Conservation (phyloP, 2,329 filamentous ascomycete genomes). For the Metarhizium album region DNA sequence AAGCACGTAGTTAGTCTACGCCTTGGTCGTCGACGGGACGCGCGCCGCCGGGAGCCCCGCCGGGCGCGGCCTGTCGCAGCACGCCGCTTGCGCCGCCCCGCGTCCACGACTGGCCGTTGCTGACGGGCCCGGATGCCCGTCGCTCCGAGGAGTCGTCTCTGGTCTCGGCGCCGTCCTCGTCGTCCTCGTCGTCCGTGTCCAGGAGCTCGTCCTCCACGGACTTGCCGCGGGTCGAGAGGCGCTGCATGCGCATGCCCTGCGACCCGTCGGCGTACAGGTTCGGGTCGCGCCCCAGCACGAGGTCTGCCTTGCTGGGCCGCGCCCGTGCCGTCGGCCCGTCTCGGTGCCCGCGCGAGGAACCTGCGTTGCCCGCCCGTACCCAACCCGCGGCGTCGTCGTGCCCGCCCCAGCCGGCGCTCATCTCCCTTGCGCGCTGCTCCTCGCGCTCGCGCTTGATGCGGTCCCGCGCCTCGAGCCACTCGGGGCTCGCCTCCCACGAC, state of each 20-base stretch:
- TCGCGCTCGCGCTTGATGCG: slow-evolving; percentile 46
- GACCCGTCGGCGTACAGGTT: slow-evolving; percentile 41
- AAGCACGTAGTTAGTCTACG: background rate
- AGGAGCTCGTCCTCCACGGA: slow-evolving; percentile 32
- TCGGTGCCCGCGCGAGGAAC: too few species aligned
- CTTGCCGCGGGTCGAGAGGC: slow-evolving; percentile 35
- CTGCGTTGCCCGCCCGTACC: too few species aligned
- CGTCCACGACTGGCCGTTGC: slow-evolving; percentile 23
- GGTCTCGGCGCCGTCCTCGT: slow-evolving; percentile 16
- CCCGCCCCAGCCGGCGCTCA: slow-evolving; percentile 56
- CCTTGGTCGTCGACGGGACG: background rate
- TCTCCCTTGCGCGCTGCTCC: slow-evolving; percentile 51
- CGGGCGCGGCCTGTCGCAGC: slow-evolving; percentile 24
- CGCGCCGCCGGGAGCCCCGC: background rate
- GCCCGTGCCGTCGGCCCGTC: too few species aligned
- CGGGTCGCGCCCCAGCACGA: slow-evolving; percentile 46
- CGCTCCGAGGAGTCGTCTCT: background rate
- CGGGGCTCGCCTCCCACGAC: slow-evolving; percentile 78
- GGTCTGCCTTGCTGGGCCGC: slow-evolving; percentile 46
- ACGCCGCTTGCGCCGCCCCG: slow-evolving; percentile 32
- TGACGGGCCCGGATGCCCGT: background rate
- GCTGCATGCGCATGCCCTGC: slow-evolving; percentile 33
- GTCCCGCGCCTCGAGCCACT: slow-evolving; percentile 65
- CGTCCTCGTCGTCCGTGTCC: slow-evolving; percentile 28
- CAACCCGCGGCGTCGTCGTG: slow-evolving; percentile 9